These are phyloP conservation scores for Malassezia caprae DNA, from an alignment of 1,284 basidiomycete genomes.

Conservation along the genomic window DNA sequence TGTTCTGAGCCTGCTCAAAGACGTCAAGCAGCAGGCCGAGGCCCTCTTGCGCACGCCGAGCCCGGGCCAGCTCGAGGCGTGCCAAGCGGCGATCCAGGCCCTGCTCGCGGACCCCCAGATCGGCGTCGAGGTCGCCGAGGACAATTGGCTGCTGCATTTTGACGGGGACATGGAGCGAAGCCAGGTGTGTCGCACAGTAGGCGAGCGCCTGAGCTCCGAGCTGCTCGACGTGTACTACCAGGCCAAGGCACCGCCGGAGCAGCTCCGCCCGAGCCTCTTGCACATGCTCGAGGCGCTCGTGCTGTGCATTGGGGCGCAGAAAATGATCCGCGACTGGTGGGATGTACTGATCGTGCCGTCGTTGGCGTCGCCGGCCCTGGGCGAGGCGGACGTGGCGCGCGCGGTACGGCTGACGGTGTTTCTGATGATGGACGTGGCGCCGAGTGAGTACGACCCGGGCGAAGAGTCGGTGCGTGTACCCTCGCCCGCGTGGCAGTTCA, in stretches of 20 bases:
- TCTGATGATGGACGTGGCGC: conserved; percentile 28
- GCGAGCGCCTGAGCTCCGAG: conserved; percentile 4
- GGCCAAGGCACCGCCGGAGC: background rate
- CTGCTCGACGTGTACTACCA: conserved; percentile 1
- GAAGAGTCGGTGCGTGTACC: background rate
- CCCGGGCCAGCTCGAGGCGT: background rate
- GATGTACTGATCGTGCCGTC: conserved; percentile 35
- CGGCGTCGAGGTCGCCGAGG: background rate
- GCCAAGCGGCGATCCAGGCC: background rate
- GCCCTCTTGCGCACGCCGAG: background rate
- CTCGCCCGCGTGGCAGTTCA: background rate
- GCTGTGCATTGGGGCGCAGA: conserved; percentile 22
- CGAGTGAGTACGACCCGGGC: conserved; percentile 26
- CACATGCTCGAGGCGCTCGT: conserved; percentile 23
- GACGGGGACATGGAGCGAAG: background rate
- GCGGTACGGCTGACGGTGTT: conserved; percentile 31
- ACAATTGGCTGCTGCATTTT: conserved; percentile 1
- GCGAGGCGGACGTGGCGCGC: conserved; percentile 22
- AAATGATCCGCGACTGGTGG: conserved; percentile 40
- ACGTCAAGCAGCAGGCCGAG: conserved; percentile 3
- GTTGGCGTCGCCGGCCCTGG: conserved; percentile 25
- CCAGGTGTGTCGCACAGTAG: background rate
- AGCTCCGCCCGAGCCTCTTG: background rate
- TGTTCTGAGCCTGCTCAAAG: conserved; percentile 1
- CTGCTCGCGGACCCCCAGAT: conserved; percentile 9